Evolutionary conservation across 306 rosid species (phyloP).

Genomic region (Prinsepia uniflora): DNA sequence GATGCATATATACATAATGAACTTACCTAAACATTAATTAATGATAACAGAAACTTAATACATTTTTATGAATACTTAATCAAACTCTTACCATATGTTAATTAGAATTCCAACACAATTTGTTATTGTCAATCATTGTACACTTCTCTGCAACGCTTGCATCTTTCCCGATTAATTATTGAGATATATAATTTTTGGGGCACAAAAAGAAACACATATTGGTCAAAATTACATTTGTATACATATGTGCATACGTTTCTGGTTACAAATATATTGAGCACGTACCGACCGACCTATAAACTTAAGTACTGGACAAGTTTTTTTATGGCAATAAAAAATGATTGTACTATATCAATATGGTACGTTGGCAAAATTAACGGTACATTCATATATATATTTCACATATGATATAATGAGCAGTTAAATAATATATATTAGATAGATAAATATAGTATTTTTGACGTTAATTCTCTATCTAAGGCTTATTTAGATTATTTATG

Average conservation of each 20-base stretch:
- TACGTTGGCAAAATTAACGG: background rate
- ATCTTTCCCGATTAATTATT: background rate
- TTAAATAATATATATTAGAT: background rate
- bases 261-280: background rate
- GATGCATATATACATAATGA: background rate
- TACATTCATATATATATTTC: background rate
- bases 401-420: background rate
- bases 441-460: background rate
- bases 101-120: background rate
- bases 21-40: background rate
- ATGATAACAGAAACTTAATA: background rate
- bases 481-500: background rate
- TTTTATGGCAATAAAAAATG: no score
- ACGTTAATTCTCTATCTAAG: no score
- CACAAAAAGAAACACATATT: background rate
- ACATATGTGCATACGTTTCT: background rate
- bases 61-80: background rate
- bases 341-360: no score
- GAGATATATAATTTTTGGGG: background rate
- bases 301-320: background rate
- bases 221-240: background rate
- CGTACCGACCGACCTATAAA: background rate
- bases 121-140: slow-evolving; percentile 8
- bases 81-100: background rate
- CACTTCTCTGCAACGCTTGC: background rate